A percentile compares a stretch with the other conserved stretches of the same genome.
phyloP scores from a whole-genome alignment of 2,329 filamentous ascomycete genomes.

The Pestalotiopsis sp. region DNA sequence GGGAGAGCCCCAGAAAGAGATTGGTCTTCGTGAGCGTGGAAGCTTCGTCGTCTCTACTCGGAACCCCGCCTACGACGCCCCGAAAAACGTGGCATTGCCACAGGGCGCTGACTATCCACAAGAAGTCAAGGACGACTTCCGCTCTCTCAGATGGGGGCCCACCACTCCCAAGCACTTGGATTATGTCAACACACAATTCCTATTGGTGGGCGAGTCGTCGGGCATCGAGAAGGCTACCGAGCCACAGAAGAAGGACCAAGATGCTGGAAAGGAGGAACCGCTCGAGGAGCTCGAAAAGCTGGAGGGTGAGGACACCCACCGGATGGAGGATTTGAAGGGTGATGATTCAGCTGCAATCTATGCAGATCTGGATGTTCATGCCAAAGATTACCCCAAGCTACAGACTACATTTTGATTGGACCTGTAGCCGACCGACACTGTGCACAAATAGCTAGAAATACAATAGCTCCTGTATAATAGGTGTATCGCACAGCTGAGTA shows the following conservation, averaged over 20 bases:
- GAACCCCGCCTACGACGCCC: constrained; percentile 73
- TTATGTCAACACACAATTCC: constrained; percentile 73
- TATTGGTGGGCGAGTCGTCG: constrained; percentile 74
- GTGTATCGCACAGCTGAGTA: background rate
- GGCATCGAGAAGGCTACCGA: constrained; percentile 60
- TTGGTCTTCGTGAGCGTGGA: constrained; percentile 72
- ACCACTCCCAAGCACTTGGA: constrained; percentile 74
- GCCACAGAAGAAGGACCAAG: constrained; percentile 55
- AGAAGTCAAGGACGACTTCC: constrained; percentile 72
- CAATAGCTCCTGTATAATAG: background rate
- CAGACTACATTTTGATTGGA: constrained; percentile 55
- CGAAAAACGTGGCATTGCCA: constrained; percentile 64
- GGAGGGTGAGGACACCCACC: constrained; percentile 72
- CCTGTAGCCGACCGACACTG: background rate
- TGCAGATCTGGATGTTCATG: constrained; percentile 45
- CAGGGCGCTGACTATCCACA: constrained; percentile 71
- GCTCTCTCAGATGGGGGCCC: constrained; percentile 72
- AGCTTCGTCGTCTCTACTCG: constrained; percentile 81
- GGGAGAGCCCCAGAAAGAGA: constrained; percentile 72
- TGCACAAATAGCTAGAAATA: background rate
- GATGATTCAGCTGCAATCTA: constrained; percentile 51
- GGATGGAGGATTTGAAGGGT: constrained; percentile 56
- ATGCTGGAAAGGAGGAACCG: constrained; percentile 64
- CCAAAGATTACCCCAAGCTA: constrained; percentile 66
- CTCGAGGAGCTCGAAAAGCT: constrained; percentile 74